Conservation (phyloP, 768 basidiomycete genomes). For the Mrakia blollopis region DNA sequence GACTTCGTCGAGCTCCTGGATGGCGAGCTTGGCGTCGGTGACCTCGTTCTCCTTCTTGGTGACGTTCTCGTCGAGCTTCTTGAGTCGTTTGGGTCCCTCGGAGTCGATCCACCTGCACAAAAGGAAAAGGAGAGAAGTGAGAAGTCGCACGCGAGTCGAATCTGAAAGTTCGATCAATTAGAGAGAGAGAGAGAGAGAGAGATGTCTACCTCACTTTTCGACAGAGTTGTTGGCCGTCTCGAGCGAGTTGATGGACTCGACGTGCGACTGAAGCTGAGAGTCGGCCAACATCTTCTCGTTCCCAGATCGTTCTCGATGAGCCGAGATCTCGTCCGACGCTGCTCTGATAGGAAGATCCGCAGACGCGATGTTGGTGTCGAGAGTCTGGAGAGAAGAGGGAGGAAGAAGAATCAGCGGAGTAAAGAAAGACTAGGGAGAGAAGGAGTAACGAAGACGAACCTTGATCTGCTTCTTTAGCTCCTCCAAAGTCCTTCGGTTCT, state of each 20-base stretch:
- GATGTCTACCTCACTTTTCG: constrained; percentile 17
- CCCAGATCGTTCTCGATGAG: constrained; percentile 11
- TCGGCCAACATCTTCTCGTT: constrained; percentile 18
- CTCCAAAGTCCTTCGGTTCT: constrained; percentile 50
- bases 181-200: background rate
- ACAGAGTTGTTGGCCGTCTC: background rate
- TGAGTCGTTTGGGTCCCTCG: constrained; percentile 29
- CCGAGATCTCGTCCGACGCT: constrained; percentile 34
- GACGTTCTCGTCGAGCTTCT: constrained; percentile 34
- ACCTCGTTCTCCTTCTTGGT: constrained; percentile 34
- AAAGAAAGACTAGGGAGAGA: no score
- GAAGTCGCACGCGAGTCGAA: background rate
- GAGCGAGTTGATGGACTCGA: constrained; percentile 10
- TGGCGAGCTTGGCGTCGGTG: constrained; percentile 30
- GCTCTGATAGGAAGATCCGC: constrained; percentile 35
- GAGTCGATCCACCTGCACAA: constrained; percentile 12
- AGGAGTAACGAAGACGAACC: constrained; percentile 23
- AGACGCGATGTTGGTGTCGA: constrained; percentile 34
- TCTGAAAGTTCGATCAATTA: background rate
- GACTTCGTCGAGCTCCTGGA: constrained; percentile 35
- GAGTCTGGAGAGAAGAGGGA: constrained; percentile 22
- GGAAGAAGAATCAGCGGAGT: background rate
- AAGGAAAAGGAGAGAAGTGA: background rate
- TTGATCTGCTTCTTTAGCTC: constrained; percentile 72
- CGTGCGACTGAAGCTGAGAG: constrained; percentile 2